Conservation (phyloP, 208 protist species). For the Plasmodiophora brassicae region DNA sequence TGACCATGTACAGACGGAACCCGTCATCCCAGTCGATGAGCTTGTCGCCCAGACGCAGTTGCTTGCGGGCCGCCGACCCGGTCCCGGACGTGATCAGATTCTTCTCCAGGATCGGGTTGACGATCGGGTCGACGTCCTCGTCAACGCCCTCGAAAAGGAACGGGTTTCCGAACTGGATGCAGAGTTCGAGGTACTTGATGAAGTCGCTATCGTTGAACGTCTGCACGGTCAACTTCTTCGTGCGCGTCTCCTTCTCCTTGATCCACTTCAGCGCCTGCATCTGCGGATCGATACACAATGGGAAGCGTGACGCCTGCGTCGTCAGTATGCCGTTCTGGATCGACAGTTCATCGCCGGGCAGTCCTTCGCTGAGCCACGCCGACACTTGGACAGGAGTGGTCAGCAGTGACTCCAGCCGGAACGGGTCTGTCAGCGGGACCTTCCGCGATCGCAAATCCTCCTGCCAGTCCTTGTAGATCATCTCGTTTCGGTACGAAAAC, state of each 20-base stretch:
- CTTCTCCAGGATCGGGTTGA: constrained; percentile 94
- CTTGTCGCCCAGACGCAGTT: constrained; percentile 67
- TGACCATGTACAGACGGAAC: constrained; percentile 85
- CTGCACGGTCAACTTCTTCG: constrained; percentile 74
- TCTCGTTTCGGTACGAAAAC: constrained; percentile 84
- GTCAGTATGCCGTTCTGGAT: constrained; percentile 95
- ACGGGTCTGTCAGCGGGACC: constrained; percentile 80
- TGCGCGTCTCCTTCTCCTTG: constrained; percentile 81
- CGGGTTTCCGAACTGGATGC: constrained; percentile 92
- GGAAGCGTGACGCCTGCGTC: constrained; percentile 83
- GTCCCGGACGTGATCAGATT: constrained; percentile 56
- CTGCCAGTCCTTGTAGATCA: constrained; percentile 82
- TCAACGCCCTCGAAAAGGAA: constrained; percentile 97
- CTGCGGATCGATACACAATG: constrained; percentile 97
- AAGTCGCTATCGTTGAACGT: constrained; percentile 93
- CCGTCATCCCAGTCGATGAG: constrained; percentile 94
- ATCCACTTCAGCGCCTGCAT: constrained; percentile 97
- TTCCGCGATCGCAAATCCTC: constrained; percentile 72
- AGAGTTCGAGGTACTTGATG: constrained; percentile 89
- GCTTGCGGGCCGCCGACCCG: constrained; percentile 20
- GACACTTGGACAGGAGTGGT: constrained; percentile 91
- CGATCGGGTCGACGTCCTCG: constrained; percentile 96
- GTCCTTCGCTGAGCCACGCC: constrained; percentile 89
- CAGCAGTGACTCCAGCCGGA: constrained; percentile 80
- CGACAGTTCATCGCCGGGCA: constrained; percentile 93